These are phyloP conservation scores for Calonectria crousiana DNA, from an alignment of 2,329 filamentous ascomycete genomes.

Conservation along the genomic window DNA sequence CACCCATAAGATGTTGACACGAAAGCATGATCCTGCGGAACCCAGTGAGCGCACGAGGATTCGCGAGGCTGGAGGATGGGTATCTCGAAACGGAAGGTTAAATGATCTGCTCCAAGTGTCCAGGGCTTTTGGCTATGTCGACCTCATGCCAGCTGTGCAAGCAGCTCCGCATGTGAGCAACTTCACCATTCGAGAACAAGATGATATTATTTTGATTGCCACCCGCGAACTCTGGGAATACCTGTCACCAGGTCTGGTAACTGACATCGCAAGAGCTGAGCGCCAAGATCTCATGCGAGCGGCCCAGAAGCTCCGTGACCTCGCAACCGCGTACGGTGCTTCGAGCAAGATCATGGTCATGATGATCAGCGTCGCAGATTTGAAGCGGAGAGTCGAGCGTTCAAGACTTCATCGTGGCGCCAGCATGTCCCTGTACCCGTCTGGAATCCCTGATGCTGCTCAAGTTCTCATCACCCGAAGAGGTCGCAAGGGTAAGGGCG, in stretches of 20 bases:
- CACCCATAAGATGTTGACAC: conserved; percentile 83
- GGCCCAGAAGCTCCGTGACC: conserved; percentile 91
- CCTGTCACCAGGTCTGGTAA: conserved; percentile 87
- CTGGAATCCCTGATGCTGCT: conserved; percentile 77
- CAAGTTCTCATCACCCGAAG: conserved; percentile 74
- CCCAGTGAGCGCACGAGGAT: conserved; percentile 87
- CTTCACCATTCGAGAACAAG: conserved; percentile 83
- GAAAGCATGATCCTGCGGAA: conserved; percentile 94
- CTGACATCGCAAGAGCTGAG: conserved; percentile 90
- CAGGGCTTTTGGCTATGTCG: conserved; percentile 93
- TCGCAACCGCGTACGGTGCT: conserved; percentile 95
- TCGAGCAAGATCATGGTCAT: conserved; percentile 98
- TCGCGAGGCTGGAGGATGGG: conserved; percentile 93
- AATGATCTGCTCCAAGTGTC: conserved; percentile 94
- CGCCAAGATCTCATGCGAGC: conserved; percentile 93
- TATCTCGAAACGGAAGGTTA: conserved; percentile 92
- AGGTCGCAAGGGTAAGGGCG: conserved; percentile 71
- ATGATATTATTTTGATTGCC: conserved; percentile 93
- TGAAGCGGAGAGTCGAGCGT: conserved; percentile 85
- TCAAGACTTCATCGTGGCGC: conserved; percentile 80
- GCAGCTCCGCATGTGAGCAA: conserved; percentile 88
- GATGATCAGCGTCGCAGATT: conserved; percentile 93
- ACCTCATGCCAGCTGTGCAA: conserved; percentile 92
- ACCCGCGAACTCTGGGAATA: conserved; percentile 97
- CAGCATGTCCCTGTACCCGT: conserved; percentile 87